A percentile compares a stretch with the other conserved stretches of the same genome.
Conservation (phyloP, 192 early-diverging fungal genomes). For the Coemansia asiatica region DNA sequence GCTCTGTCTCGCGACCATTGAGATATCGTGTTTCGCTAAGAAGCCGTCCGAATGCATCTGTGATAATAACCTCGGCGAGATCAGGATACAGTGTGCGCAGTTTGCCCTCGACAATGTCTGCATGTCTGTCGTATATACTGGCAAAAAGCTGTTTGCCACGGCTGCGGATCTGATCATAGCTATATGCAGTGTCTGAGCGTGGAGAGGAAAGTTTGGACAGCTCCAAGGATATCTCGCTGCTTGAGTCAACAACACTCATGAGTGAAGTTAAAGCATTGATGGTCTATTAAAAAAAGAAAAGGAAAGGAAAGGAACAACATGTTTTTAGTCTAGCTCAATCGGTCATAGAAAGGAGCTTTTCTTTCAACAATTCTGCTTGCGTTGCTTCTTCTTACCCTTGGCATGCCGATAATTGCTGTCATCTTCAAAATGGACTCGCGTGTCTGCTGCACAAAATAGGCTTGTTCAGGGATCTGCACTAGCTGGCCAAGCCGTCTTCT, state of each 20-base stretch:
- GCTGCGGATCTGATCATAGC: conserved; percentile 18
- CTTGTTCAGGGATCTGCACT: conserved; percentile 6
- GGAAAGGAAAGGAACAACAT: neutral
- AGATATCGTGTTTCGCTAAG: conserved; percentile 29
- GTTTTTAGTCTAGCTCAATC: too few relatives aligned
- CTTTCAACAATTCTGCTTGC: too few relatives aligned
- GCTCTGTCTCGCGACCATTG: conserved; percentile 28
- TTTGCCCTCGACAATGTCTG: conserved; percentile 14
- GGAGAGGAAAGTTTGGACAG: conserved; percentile 1
- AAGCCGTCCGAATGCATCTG: conserved; percentile 35
- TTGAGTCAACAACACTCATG: conserved; percentile 8
- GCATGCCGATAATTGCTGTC: conserved; percentile 37
- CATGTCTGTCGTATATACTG: conserved; percentile 29
- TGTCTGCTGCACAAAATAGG: conserved; percentile 26
- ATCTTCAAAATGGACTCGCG: conserved; percentile 40
- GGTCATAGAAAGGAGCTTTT: too few relatives aligned
- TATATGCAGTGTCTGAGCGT: conserved; percentile 9
- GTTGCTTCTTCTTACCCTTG: conserved; percentile 24
- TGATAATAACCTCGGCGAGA: conserved; percentile 30
- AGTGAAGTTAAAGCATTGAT: conserved; percentile 35
- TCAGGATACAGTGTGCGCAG: conserved; percentile 33
- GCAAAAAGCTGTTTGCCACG: conserved; percentile 25
- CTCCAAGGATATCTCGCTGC: conserved; percentile 8
- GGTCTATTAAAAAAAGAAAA: neutral
- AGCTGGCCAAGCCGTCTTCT: conserved; percentile 22